phyloP scores from a whole-genome alignment of 805 yeast genomes.

The Komagataella kurtzmanii region DNA sequence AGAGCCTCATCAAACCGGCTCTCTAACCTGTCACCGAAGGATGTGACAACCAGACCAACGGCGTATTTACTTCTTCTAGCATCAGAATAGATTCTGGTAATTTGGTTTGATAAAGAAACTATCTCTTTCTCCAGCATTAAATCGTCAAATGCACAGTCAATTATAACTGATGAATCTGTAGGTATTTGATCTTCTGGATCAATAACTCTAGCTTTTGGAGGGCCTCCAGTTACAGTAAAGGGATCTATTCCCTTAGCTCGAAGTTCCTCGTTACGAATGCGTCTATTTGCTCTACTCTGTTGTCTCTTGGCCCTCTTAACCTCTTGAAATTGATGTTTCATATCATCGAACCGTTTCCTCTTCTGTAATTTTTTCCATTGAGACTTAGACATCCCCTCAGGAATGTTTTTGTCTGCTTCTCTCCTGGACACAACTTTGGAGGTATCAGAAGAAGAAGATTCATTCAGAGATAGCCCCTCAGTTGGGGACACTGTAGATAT shows the following conservation, averaged over 20 bases:
- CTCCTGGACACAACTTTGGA: constrained; percentile 48
- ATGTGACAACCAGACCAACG: constrained; percentile 46
- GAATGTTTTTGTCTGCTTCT: constrained; percentile 22
- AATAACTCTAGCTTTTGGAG: constrained; percentile 14
- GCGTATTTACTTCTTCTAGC: constrained; percentile 48
- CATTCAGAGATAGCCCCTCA: not conserved
- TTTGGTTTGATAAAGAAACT: constrained; percentile 63
- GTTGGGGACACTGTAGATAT: not conserved
- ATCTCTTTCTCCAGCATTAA: constrained; percentile 67
- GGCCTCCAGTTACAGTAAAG: constrained; percentile 18
- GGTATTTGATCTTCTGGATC: constrained; percentile 31
- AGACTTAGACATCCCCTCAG: not conserved
- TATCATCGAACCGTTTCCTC: not conserved
- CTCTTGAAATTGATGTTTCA: constrained; percentile 22
- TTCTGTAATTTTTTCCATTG: not conserved
- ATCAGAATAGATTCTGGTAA: constrained; percentile 71
- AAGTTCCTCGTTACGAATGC: constrained; percentile 18
- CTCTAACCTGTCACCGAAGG: constrained; percentile 54
- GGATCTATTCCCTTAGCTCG: constrained; percentile 24
- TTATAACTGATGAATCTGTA: constrained; percentile 40
- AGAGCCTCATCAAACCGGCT: constrained; percentile 55
- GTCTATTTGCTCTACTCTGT: constrained; percentile 17
- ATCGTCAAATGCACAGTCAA: constrained; percentile 89
- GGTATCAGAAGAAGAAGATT: not conserved
- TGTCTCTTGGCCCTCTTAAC: constrained; percentile 42